Conservation (phyloP, 2,329 filamentous ascomycete species). For the Colletotrichum tabaci region DNA sequence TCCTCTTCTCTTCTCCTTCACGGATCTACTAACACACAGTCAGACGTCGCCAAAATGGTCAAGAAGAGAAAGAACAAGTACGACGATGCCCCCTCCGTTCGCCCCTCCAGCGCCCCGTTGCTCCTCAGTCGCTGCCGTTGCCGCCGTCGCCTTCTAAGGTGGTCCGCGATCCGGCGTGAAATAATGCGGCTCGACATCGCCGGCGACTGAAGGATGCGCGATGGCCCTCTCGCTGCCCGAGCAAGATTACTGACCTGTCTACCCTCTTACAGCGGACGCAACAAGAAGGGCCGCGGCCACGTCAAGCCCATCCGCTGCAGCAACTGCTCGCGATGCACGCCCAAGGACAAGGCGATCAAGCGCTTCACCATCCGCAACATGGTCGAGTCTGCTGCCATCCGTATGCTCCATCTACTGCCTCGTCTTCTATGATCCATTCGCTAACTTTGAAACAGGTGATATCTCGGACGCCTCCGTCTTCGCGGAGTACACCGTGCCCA, state of each 20-base stretch:
- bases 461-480: conserved; percentile 99
- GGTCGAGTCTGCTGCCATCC: conserved; percentile 99
- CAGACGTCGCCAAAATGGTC: conserved; percentile 76
- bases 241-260: conserved; percentile 44
- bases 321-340: conserved; percentile 86
- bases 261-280: conserved; percentile 81
- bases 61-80: conserved; percentile 82
- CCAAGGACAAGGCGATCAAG: conserved; percentile 99
- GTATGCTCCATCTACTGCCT: conserved; percentile 73
- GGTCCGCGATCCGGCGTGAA: neutral
- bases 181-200: neutral
- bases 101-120: neutral
- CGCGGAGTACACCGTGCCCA: conserved; percentile 98
- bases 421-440: neutral
- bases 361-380: conserved; percentile 99
- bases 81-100: conserved; percentile 48
- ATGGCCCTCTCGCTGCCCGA: neutral
- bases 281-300: conserved; percentile 99
- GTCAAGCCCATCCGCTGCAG: conserved; percentile 95
- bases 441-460: conserved; percentile 79
- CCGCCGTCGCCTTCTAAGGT: neutral
- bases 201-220: conserved; percentile 14
- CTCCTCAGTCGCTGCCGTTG: conserved; percentile 6
- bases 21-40: conserved; percentile 47
- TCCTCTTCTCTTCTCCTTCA: conserved; percentile 43